Percentiles rank a stretch among this genome's conserved stretches.
These are phyloP conservation scores for Cokeromyces recurvatus DNA, from an alignment of 371 early-diverging fungal genomes.

Conservation along the genomic window DNA sequence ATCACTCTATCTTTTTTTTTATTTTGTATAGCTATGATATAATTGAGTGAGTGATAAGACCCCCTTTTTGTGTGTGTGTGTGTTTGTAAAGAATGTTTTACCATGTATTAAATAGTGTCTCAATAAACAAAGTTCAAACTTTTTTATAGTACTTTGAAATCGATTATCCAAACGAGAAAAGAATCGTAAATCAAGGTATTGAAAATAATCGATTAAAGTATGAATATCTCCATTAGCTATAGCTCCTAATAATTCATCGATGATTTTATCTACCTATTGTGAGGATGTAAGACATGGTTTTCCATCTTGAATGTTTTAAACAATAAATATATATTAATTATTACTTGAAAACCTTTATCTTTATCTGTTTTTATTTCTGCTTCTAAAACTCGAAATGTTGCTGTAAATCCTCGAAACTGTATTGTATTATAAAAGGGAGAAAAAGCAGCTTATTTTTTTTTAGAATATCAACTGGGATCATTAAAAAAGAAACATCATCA, in stretches of 20 bases:
- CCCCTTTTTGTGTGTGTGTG: too few relatives aligned
- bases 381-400: conserved; percentile 60
- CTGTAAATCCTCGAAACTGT: conserved; percentile 68
- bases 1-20: conserved; percentile 54
- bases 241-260: conserved; percentile 53
- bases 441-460: background rate
- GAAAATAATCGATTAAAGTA: conserved; percentile 57
- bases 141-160: conserved; percentile 56
- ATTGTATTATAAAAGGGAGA: background rate
- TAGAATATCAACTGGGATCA: background rate
- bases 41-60: background rate
- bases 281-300: background rate
- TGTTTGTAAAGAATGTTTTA: too few relatives aligned
- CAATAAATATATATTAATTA: background rate
- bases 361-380: conserved; percentile 54
- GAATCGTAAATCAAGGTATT: conserved; percentile 62
- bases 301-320: too few relatives aligned
- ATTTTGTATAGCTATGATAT: conserved; percentile 50
- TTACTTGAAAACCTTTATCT: conserved; percentile 64
- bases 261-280: conserved; percentile 59
- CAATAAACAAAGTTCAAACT: conserved; percentile 60
- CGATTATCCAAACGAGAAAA: conserved; percentile 65
- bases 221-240: conserved; percentile 53
- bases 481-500: background rate
- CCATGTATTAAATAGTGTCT: conserved; percentile 62